phyloP scores from a whole-genome alignment of 176 grass and related monocot species.

The Avena sativa region DNA sequence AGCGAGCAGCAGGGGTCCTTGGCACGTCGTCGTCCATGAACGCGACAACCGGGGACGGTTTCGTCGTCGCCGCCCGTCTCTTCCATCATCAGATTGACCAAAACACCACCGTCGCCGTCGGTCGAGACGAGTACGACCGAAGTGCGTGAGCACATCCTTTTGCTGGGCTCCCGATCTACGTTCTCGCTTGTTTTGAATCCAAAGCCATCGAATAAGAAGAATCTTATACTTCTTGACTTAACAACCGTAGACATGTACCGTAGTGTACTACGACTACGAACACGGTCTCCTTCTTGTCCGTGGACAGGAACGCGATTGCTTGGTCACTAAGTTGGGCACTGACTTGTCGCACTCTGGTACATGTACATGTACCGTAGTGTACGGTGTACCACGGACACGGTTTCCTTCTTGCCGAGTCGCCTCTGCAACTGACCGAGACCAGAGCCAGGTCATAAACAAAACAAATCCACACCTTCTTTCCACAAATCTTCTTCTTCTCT shows the following conservation, averaged over 20 bases:
- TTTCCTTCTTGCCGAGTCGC: constrained; percentile 5
- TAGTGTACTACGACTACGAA: too few relatives aligned
- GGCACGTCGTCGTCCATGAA: neutral
- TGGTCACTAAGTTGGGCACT: neutral
- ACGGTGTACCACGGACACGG: neutral
- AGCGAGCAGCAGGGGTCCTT: neutral
- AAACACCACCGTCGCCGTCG: neutral
- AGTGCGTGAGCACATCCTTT: neutral
- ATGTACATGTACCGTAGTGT: neutral
- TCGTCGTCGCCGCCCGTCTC: neutral
- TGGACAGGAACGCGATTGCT: neutral
- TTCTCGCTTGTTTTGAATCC: neutral
- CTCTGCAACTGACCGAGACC: too few relatives aligned
- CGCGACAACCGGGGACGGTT: neutral
- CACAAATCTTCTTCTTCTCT: neutral
- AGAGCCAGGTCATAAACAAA: neutral
- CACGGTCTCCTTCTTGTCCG: too few relatives aligned
- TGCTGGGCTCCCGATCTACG: neutral
- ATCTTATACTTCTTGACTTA: too few relatives aligned
- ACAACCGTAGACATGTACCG: neutral
- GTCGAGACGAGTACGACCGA: neutral
- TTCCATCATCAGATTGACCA: neutral
- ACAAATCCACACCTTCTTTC: neutral
- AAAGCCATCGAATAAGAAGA: neutral
- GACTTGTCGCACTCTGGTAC: neutral